phyloP scores from a whole-genome alignment of 2,329 filamentous ascomycete species.

The Venturia asperata region DNA sequence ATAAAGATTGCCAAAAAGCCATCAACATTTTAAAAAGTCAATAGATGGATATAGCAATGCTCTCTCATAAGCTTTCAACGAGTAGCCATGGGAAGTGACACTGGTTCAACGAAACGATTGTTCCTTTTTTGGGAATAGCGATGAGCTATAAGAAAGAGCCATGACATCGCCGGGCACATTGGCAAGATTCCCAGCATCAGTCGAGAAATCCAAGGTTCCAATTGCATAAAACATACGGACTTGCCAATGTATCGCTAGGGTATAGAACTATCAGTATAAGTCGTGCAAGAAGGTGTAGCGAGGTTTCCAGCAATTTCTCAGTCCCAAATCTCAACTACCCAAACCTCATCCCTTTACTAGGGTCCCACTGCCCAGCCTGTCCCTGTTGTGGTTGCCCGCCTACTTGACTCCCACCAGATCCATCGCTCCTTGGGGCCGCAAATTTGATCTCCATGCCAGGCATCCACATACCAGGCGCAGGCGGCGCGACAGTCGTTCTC shows the following conservation, averaged over 20 bases:
- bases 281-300: background rate
- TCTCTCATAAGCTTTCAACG: no score
- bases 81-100: no score
- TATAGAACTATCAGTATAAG: background rate
- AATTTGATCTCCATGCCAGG: conserved; percentile 79
- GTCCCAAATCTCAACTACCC: no score
- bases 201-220: no score
- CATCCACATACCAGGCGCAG: conserved; percentile 57
- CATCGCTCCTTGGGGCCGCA: conserved; percentile 27
- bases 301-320: background rate
- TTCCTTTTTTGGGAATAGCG: no score
- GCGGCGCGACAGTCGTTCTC: conserved; percentile 24
- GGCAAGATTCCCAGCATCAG: no score
- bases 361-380: conserved; percentile 50
- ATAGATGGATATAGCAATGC: no score
- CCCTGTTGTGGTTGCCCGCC: conserved; percentile 20
- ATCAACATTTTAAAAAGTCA: no score
- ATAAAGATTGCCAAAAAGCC: no score
- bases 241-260: background rate
- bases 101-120: no score
- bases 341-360: conserved; percentile 52
- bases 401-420: conserved; percentile 22
- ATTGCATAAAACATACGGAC: background rate
- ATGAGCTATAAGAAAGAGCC: no score
- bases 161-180: no score